A percentile compares a stretch with the other conserved stretches of the same genome.
Evolutionary conservation across 768 basidiomycete genomes (phyloP).

Genomic region (Cystobasidiopsis lactophilus): DNA sequence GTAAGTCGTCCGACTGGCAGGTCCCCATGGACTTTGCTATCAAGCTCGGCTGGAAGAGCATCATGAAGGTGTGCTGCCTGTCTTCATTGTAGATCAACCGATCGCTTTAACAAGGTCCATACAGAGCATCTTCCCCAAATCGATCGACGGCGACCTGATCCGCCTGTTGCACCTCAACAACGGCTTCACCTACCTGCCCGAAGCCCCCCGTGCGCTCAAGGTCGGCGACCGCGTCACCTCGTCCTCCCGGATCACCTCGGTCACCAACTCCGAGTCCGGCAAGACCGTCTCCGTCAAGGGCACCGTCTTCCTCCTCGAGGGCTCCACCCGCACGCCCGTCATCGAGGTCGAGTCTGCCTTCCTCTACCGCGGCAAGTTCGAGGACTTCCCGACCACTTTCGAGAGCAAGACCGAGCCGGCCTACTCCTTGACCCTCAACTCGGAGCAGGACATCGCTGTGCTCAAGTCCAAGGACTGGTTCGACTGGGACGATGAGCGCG

Average conservation of each 20-base stretch:
- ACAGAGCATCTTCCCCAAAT: constrained; percentile 62
- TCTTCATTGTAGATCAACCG: not conserved
- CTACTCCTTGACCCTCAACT: constrained; percentile 51
- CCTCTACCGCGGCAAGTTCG: constrained; percentile 86
- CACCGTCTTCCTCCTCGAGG: constrained; percentile 18
- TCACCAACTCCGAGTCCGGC: constrained; percentile 71
- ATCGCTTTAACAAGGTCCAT: not conserved
- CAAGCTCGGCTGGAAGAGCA: constrained; percentile 98
- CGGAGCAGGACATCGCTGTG: constrained; percentile 65
- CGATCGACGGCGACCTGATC: constrained; percentile 80
- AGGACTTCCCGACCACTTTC: constrained; percentile 88
- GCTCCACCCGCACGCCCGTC: constrained; percentile 44
- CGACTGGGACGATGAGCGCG: constrained; percentile 66
- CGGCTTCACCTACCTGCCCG: constrained; percentile 73
- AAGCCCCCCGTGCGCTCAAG: constrained; percentile 46
- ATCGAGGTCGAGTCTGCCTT: constrained; percentile 88
- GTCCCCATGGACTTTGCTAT: constrained; percentile 99
- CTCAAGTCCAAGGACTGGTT: constrained; percentile 96
- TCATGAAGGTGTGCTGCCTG: constrained; percentile 43
- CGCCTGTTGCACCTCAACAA: constrained; percentile 95
- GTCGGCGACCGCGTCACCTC: constrained; percentile 79
- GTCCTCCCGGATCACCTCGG: constrained; percentile 67
- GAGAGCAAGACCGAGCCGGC: constrained; percentile 75
- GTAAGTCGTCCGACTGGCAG: constrained; percentile 41
- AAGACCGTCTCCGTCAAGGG: constrained; percentile 85